Percentiles rank a stretch among this genome's conserved stretches.
phyloP scores from a whole-genome alignment of 1,139 yeast genomes.

The Lodderomyces parapsilosis region DNA sequence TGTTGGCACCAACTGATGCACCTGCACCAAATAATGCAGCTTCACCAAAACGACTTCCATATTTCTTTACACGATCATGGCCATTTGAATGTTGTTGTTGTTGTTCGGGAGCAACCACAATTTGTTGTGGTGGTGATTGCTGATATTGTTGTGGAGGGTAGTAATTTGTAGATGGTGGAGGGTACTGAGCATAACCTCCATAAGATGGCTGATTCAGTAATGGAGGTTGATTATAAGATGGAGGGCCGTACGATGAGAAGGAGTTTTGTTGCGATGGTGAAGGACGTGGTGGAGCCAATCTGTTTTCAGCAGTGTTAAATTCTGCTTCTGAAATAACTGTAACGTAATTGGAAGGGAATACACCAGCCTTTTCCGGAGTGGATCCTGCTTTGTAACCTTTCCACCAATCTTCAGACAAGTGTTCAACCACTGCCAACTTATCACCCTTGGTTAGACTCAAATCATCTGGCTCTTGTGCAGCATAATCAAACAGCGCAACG shows the following conservation, averaged over 20 bases:
- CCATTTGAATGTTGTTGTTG: slow-evolving; percentile 21
- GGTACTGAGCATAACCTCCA: slow-evolving; percentile 46
- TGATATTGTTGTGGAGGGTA: slow-evolving; percentile 37
- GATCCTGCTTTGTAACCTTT: slow-evolving; percentile 57
- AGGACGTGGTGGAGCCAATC: slow-evolving; percentile 11
- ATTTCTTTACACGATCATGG: slow-evolving; percentile 51
- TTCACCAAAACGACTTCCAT: slow-evolving; percentile 84
- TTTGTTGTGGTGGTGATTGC: slow-evolving; percentile 18
- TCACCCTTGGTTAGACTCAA: slow-evolving; percentile 65
- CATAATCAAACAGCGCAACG: slow-evolving; percentile 72
- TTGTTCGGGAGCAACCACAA: slow-evolving; percentile 9
- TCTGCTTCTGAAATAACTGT: slow-evolving; percentile 42
- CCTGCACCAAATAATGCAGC: slow-evolving; percentile 98
- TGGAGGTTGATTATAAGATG: slow-evolving; percentile 16
- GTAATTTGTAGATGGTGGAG: slow-evolving; percentile 47
- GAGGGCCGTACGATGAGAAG: slow-evolving; percentile 10
- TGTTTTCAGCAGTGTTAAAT: slow-evolving; percentile 19
- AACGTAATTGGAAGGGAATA: slow-evolving; percentile 90
- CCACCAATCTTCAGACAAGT: slow-evolving; percentile 89
- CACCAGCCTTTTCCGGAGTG: slow-evolving; percentile 59
- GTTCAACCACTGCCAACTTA: slow-evolving; percentile 66
- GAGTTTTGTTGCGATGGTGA: slow-evolving; percentile 11
- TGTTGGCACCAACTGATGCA: slow-evolving; percentile 87
- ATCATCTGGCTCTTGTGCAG: slow-evolving; percentile 69
- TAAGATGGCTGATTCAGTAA: slow-evolving; percentile 32